Evolutionary conservation across 345 rosid species (phyloP).

Genomic region (Clarkia xantiana): DNA sequence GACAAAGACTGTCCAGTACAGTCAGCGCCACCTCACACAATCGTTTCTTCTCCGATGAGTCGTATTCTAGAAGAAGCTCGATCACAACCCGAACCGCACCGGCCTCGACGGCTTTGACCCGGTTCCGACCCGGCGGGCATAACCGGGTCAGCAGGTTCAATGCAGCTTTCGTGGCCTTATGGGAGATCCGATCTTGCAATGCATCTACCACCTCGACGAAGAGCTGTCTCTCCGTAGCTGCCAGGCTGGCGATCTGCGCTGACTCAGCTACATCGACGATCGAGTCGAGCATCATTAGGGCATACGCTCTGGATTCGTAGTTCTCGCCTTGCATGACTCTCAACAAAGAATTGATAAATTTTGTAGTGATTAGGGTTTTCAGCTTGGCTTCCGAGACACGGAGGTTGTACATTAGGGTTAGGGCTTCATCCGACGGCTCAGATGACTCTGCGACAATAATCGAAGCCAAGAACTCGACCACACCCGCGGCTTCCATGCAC

Average conservation of each 20-base stretch:
- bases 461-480: conserved; percentile 44
- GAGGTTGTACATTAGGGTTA: conserved; percentile 43
- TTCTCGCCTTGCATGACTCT: conserved; percentile 30
- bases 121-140: conserved; percentile 63
- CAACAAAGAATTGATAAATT: conserved; percentile 32
- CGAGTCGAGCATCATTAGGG: conserved; percentile 26
- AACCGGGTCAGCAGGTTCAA: conserved; percentile 29
- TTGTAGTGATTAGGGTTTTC: conserved; percentile 32
- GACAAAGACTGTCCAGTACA: conserved; percentile 43
- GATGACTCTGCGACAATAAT: conserved; percentile 16
- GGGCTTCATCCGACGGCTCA: conserved; percentile 38
- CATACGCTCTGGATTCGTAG: conserved; percentile 42
- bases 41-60: conserved; percentile 24
- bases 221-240: conserved; percentile 10
- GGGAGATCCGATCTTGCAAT: conserved; percentile 38
- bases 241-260: conserved; percentile 25
- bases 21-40: conserved; percentile 32
- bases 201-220: conserved; percentile 38
- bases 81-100: conserved; percentile 35
- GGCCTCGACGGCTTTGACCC: conserved; percentile 48
- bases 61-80: conserved; percentile 50
- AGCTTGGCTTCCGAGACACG: conserved; percentile 49
- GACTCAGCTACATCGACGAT: conserved; percentile 47
- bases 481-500: conserved; percentile 61
- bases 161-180: conserved; percentile 46